Evolutionary conservation across 108 stramenopile species (phyloP).

Genomic region (Thalassiosira profunda): DNA sequence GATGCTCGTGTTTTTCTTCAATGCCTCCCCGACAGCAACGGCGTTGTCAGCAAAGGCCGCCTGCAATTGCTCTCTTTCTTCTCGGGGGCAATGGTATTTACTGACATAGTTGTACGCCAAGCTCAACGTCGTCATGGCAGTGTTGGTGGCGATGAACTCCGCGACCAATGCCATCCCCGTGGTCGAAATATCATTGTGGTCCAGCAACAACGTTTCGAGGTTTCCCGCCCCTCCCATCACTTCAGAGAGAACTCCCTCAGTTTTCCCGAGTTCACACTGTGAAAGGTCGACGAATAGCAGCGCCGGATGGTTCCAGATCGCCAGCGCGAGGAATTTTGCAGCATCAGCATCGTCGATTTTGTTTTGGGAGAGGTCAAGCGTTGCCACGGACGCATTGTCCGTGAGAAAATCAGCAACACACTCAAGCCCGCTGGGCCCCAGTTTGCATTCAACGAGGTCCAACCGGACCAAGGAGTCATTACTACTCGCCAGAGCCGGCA

Average conservation of each 20-base stretch:
- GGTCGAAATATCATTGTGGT: not conserved
- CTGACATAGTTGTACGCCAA: not conserved
- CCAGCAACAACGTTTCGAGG: not conserved
- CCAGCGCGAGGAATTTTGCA: not conserved
- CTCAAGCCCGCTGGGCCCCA: not conserved
- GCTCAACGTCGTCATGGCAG: not conserved
- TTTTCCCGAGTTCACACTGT: not conserved
- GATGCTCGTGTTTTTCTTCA: conserved; percentile 7
- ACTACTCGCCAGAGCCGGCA: not conserved
- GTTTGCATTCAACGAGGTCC: conserved; percentile 1
- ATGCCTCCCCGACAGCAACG: not conserved
- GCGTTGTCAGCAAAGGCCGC: too few relatives aligned
- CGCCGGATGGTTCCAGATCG: not conserved
- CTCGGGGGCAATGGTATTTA: too few relatives aligned
- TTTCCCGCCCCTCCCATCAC: not conserved
- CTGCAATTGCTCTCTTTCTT: too few relatives aligned
- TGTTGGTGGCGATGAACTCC: conserved; percentile 6
- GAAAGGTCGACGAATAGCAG: not conserved
- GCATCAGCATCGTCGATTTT: not conserved
- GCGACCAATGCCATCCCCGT: not conserved
- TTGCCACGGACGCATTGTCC: not conserved
- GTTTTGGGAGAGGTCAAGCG: not conserved
- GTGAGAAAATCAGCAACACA: conserved; percentile 1
- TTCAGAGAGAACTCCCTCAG: not conserved
- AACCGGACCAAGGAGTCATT: not conserved